These are phyloP conservation scores for Hyaloperonospora brassicae DNA, from an alignment of 352 stramenopile genomes.

Conservation along the genomic window DNA sequence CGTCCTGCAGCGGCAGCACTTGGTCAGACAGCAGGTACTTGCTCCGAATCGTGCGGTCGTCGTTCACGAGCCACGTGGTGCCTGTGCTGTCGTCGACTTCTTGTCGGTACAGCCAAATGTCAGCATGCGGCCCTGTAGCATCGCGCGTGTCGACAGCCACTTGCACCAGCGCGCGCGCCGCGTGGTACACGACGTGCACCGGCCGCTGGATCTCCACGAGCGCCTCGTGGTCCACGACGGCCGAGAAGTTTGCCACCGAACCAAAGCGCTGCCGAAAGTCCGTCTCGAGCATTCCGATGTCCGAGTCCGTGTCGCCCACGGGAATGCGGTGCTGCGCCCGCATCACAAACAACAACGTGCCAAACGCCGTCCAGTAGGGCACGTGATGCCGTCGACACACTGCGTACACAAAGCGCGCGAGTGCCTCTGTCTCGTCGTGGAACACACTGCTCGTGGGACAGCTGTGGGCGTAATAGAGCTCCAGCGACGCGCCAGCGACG, in stretches of 20 bases:
- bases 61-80: slow-evolving; percentile 52
- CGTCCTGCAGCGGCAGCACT: slow-evolving; percentile 43
- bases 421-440: slow-evolving; percentile 56
- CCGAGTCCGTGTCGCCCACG: slow-evolving; percentile 69
- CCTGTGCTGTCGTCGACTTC: slow-evolving; percentile 29
- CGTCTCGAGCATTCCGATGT: slow-evolving; percentile 59
- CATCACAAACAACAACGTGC: slow-evolving; percentile 71
- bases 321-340: slow-evolving; percentile 52
- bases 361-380: slow-evolving; percentile 66
- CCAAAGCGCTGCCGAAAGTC: slow-evolving; percentile 43
- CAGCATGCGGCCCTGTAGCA: slow-evolving; percentile 49
- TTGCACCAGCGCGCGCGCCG: slow-evolving; percentile 55
- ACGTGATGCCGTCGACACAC: slow-evolving; percentile 40
- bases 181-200: slow-evolving; percentile 46
- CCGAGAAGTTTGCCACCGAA: slow-evolving; percentile 50
- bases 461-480: slow-evolving; percentile 49
- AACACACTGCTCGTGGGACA: slow-evolving; percentile 65
- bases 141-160: slow-evolving; percentile 41
- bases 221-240: slow-evolving; percentile 33
- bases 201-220: slow-evolving; percentile 36
- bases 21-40: slow-evolving; percentile 59
- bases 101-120: slow-evolving; percentile 74
- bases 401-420: slow-evolving; percentile 58
- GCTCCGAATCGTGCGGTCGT: slow-evolving; percentile 59
- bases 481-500: slow-evolving; percentile 39